phyloP scores from a whole-genome alignment of 1,284 basidiomycete genomes.

The Salmacisia buchloeana region DNA sequence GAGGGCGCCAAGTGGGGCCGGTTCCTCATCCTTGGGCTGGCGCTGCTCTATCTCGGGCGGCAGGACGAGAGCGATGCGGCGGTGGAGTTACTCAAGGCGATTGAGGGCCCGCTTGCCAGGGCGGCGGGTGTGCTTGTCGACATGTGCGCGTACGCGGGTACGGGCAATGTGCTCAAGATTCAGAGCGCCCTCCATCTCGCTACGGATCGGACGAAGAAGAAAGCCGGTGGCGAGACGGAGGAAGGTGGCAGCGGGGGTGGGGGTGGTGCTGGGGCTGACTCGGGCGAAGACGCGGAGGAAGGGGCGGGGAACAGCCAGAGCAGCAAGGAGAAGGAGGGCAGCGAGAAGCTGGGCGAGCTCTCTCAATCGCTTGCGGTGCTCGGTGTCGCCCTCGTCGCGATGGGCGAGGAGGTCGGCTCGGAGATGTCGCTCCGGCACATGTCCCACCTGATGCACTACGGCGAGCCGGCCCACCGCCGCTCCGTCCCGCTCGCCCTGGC shows the following conservation, averaged over 20 bases:
- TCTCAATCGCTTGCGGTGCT: slow-evolving; percentile 92
- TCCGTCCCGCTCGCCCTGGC: slow-evolving; percentile 93
- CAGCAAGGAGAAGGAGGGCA: slow-evolving; percentile 52
- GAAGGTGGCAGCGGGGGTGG: slow-evolving; percentile 33
- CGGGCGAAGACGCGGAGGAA: slow-evolving; percentile 15
- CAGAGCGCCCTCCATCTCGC: slow-evolving; percentile 86
- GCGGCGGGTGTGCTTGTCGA: slow-evolving; percentile 89
- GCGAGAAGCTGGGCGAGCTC: slow-evolving; percentile 66
- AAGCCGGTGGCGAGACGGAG: slow-evolving; percentile 53
- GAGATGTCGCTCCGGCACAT: slow-evolving; percentile 63
- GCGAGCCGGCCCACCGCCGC: slow-evolving; percentile 86
- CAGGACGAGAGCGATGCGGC: slow-evolving; percentile 76
- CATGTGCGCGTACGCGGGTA: slow-evolving; percentile 89
- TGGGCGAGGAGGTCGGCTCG: slow-evolving; percentile 97
- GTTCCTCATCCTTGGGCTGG: slow-evolving; percentile 84
- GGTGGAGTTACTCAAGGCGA: slow-evolving; percentile 87
- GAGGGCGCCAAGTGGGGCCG: slow-evolving; percentile 70
- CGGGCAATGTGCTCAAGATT: slow-evolving; percentile 90
- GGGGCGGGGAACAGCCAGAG: slow-evolving; percentile 20
- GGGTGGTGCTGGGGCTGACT: slow-evolving; percentile 54
- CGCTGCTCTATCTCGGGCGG: slow-evolving; percentile 73
- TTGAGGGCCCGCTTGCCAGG: slow-evolving; percentile 85
- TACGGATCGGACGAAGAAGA: slow-evolving; percentile 8
- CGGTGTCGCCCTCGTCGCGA: slow-evolving; percentile 87
- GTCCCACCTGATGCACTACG: slow-evolving; percentile 77